phyloP scores from a whole-genome alignment of 2,329 filamentous ascomycete species.

The Metarhizium rileyi region DNA sequence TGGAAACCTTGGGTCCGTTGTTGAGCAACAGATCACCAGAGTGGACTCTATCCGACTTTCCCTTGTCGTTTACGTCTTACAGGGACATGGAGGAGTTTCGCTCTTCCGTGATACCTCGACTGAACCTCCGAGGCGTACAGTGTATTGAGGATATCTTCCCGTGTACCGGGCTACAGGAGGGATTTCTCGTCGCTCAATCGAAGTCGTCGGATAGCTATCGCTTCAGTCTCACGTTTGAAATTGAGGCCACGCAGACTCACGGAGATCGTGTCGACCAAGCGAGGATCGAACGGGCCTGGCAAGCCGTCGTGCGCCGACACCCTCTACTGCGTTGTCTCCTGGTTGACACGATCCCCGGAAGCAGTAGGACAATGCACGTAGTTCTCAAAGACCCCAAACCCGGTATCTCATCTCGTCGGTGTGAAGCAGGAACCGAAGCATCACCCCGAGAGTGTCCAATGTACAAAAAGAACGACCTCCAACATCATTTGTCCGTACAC shows the following conservation, averaged over 20 bases:
- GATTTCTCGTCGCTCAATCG: constrained; percentile 8
- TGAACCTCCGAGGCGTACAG: neutral
- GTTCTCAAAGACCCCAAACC: constrained; percentile 5
- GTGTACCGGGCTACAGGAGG: constrained; percentile 14
- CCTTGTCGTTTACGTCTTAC: neutral
- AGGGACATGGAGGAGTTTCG: neutral
- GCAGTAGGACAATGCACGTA: constrained; percentile 5
- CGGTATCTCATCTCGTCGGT: neutral
- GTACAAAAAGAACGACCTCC: neutral
- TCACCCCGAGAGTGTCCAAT: neutral
- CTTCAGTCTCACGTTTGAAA: neutral
- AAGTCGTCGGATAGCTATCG: constrained; percentile 17
- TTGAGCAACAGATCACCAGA: too few relatives aligned
- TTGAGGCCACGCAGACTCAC: constrained; percentile 7
- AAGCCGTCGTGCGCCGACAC: constrained; percentile 7
- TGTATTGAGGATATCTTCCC: constrained; percentile 15
- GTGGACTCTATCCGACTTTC: neutral
- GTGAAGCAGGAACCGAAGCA: too few relatives aligned
- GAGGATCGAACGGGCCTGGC: constrained; percentile 6
- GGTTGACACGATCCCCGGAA: constrained; percentile 5
- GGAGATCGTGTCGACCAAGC: constrained; percentile 1
- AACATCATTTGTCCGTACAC: neutral
- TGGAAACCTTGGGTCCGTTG: neutral
- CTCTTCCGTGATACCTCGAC: constrained; percentile 7
- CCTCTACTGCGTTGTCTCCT: constrained; percentile 10